Percentiles rank a stretch among this genome's conserved stretches.
Conservation (phyloP, 768 basidiomycete genomes). For the Saitozyma sp. region DNA sequence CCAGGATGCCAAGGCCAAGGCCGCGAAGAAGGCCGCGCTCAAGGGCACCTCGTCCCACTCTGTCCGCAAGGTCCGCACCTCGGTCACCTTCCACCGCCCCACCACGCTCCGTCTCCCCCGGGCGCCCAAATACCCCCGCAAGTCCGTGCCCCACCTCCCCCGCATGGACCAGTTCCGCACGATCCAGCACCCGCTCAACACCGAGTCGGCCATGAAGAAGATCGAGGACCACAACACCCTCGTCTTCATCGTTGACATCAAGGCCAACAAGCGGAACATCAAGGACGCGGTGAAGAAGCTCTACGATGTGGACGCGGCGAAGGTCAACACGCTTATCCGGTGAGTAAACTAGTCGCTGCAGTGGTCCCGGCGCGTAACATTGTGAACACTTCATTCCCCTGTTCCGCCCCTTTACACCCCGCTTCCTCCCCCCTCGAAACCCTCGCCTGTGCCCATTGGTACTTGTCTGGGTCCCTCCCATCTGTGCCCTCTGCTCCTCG, state of each 20-base stretch:
- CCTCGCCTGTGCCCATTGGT: too few species aligned
- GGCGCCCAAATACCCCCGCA: constrained; percentile 90
- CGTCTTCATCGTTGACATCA: constrained; percentile 94
- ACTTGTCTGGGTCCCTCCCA: too few species aligned
- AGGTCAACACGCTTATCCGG: constrained; percentile 98
- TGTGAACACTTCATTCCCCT: too few species aligned
- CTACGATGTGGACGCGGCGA: constrained; percentile 93
- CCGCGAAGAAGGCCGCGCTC: constrained; percentile 93
- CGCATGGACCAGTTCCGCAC: constrained; percentile 97
- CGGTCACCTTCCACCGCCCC: constrained; percentile 92
- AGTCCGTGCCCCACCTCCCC: constrained; percentile 85
- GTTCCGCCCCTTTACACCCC: too few species aligned
- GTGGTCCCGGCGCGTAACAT: too few species aligned
- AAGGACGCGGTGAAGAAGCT: constrained; percentile 99
- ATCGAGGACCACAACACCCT: constrained; percentile 99
- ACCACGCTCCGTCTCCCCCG: constrained; percentile 85
- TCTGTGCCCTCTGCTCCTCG: too few species aligned
- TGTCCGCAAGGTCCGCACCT: constrained; percentile 75
- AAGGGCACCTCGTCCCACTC: constrained; percentile 77
- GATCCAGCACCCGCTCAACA: constrained; percentile 75
- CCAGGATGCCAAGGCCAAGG: constrained; percentile 72
- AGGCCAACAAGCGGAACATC: constrained; percentile 97
- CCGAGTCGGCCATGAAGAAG: constrained; percentile 99
- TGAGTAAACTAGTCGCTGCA: constrained; percentile 51
- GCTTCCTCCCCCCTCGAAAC: too few species aligned